Evolutionary conservation across 805 yeast species (phyloP), one percentile per base, ranked within the genome.

Genomic region (Yarrowia porcina): DNA sequence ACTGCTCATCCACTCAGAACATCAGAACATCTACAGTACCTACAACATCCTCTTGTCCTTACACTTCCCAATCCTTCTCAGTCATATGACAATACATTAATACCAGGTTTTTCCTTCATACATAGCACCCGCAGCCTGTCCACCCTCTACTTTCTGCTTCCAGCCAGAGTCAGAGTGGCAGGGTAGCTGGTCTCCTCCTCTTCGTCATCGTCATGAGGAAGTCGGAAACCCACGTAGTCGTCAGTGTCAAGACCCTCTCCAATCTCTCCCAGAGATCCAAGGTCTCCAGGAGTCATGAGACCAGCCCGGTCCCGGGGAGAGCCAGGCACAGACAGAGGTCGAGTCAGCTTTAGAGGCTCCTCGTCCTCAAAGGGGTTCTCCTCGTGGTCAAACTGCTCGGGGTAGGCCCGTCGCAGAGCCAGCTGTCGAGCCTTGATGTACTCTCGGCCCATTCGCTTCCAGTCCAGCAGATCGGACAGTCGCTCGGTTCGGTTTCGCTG

Each of bases 381-480:
- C 23, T 78, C 80, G 35, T 73, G 75, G 35, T 64, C 66, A 75
- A 86, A 93, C 68, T 87, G 81, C 66, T 88, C 90, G 25, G 98
- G 97, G 73, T 94, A 93, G 2, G 97, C 98, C 71, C 98, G 82
- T 74, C 92, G 88, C 73, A 93, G 80, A 0, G 97, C 90, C 69
- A 93, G 82, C 71, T 89, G 91, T 71, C 98, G 85, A 15, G 98
- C 98, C 78, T 93, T 93, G 70, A 90, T 85, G 75, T 93, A 93
- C 75, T 94, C 99, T 61, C 93, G 79, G 0, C 99, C 99, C 98
- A 93, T 92, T 71, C 98, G 83, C 76, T 89, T 90, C 99, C 99
- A 93, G 77, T 93, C 99, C 65, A 93, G 82, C 70, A 93, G 77
- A 74, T 94, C 98, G 57, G 94, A 86, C 66, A 93, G 81, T 69